phyloP scores from a whole-genome alignment of 805 yeast genomes.

The Tetrapisispora iriomotensis region DNA sequence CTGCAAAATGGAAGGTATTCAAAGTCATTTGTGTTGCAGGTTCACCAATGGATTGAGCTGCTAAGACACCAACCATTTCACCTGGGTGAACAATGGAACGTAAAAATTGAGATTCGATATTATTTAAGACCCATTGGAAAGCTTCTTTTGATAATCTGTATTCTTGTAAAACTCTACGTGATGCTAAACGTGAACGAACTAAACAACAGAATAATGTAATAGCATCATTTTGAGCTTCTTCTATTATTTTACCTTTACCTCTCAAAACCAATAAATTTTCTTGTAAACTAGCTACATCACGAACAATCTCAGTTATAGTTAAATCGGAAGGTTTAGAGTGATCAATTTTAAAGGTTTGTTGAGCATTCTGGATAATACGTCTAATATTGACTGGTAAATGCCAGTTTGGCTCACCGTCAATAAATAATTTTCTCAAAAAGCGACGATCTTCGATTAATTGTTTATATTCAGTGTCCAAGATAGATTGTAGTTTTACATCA shows the following conservation, averaged over 20 bases:
- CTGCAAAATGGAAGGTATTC: conserved; percentile 96
- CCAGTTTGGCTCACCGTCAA: conserved; percentile 93
- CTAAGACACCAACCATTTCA: conserved; percentile 97
- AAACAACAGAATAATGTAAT: conserved; percentile 83
- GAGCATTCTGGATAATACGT: conserved; percentile 94
- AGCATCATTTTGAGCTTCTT: conserved; percentile 90
- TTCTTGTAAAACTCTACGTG: conserved; percentile 87
- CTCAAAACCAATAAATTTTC: conserved; percentile 65
- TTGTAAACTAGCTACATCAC: conserved; percentile 60
- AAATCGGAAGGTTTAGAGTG: conserved; percentile 84
- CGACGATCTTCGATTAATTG: conserved; percentile 71
- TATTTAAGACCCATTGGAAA: conserved; percentile 93
- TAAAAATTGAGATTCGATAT: conserved; percentile 86
- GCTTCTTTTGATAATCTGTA: conserved; percentile 75
- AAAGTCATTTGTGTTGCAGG: conserved; percentile 98
- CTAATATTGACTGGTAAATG: conserved; percentile 95
- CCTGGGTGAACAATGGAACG: conserved; percentile 91
- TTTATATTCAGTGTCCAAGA: conserved; percentile 74
- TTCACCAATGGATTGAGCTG: conserved; percentile 96
- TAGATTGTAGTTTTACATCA: conserved; percentile 69
- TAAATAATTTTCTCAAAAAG: conserved; percentile 73
- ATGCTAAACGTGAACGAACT: conserved; percentile 82
- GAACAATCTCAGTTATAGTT: conserved; percentile 70
- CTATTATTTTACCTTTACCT: conserved; percentile 61
- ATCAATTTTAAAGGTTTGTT: conserved; percentile 91